Percentiles rank a stretch among this genome's conserved stretches.
Evolutionary conservation across 2,329 filamentous ascomycete genomes (phyloP).

Genomic region (Trichoderma sp.): DNA sequence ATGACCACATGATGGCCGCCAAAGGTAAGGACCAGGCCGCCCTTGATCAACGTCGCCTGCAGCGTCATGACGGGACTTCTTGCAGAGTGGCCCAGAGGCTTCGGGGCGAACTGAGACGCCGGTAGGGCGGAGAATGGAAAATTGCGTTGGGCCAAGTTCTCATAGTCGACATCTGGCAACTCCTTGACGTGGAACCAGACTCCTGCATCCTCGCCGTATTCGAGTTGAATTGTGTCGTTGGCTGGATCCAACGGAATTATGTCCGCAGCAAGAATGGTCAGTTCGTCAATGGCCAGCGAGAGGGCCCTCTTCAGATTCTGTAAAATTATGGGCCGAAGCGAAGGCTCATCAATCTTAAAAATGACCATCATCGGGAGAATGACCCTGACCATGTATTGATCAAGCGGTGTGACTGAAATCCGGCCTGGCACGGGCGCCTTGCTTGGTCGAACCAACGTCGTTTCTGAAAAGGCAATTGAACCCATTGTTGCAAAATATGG

Average conservation of each 20-base stretch:
- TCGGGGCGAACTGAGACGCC: constrained; percentile 12
- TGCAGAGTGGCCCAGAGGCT: constrained; percentile 16
- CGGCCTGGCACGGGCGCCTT: constrained; percentile 18
- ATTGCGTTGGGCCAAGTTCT: constrained; percentile 4
- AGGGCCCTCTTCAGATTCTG: constrained; percentile 16
- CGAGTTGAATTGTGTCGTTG: constrained; percentile 15
- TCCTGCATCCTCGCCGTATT: constrained; percentile 17
- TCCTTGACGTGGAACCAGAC: constrained; percentile 24
- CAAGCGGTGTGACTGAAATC: constrained; percentile 18
- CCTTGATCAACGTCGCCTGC: constrained; percentile 20
- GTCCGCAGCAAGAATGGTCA: constrained; percentile 18
- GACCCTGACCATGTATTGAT: constrained; percentile 23
- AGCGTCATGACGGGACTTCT: constrained; percentile 20
- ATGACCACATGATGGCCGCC: constrained; percentile 22
- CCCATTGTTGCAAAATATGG: neutral
- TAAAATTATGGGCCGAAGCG: constrained; percentile 18
- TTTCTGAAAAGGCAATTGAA: neutral
- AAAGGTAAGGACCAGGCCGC: constrained; percentile 21
- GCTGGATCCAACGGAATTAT: constrained; percentile 2
- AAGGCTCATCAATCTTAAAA: constrained; percentile 20
- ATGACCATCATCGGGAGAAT: constrained; percentile 23
- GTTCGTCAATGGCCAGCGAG: constrained; percentile 16
- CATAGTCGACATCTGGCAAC: constrained; percentile 12
- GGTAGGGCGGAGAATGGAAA: constrained; percentile 19
- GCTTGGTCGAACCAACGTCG: constrained; percentile 21